Evolutionary conservation across 2,329 filamentous ascomycete species (phyloP), one percentile per base, ranked within the genome.

Genomic region (Juglanconis juglandina): DNA sequence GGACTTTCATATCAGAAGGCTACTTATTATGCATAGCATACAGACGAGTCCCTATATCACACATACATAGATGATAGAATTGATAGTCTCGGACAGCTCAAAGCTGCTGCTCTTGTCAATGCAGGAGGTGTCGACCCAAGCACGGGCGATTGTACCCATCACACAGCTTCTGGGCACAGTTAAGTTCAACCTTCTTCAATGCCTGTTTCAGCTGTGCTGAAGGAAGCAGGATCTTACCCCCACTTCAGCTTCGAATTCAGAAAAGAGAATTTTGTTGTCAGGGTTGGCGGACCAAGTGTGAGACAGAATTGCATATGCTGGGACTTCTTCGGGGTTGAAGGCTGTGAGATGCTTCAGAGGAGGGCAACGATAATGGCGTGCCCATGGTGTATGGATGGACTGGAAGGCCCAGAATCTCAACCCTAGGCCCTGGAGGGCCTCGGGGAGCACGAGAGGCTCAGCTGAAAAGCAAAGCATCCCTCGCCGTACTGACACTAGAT

Each of bases 21-120:
- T 52, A 10, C 50, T 41, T 11, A 53, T 39, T 53, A 54, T 32
- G 52, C 52, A n/a, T 60, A 62, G 48, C 60, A 62, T 3, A 62
- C 3, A 1, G 46, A 30, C 7, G 60, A 49, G 8, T 53, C 37
- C 52, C 39, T 39, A 32, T 62, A 62, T 57, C 60, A 62, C 9
- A 42, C 50, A n/a, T 55, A 60, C 60, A 62, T 62, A 13, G 2
- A 24, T 24, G 24, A 2, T 24, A 24, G 60, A 62, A 10, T 62
- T 62, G 24, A 62, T 60, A 3, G 60, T 53, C 60, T 62, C 60
- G 2, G 60, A 62, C 1, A 60, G 47, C 42, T 62, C 60, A 24
- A 50, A 51, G 42, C 60, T 62, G 48, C 57, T 62, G 30, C 57
- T 60, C 37, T 62, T 62, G 53, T 62, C 53, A 35, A 62, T 62